Percentiles rank a stretch among this genome's conserved stretches.
phyloP scores from a whole-genome alignment of 345 rosid species.

The Angophora floribunda region DNA sequence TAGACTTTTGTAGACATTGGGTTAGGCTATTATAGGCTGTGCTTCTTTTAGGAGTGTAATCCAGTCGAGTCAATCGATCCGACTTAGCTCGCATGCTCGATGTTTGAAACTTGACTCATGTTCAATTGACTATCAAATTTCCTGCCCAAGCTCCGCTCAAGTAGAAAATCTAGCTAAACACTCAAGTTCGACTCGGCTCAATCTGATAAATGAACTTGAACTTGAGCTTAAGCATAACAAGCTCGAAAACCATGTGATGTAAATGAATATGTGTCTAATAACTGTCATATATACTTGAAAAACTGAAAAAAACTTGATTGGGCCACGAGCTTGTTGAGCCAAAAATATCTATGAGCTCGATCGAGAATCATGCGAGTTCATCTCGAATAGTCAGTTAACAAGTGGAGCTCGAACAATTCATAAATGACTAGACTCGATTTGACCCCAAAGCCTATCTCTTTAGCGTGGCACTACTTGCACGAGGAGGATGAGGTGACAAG shows the following conservation, averaged over 20 bases:
- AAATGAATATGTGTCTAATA: background rate
- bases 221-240: background rate
- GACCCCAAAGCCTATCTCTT: background rate
- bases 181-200: background rate
- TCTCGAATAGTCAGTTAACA: too few species aligned
- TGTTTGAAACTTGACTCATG: background rate
- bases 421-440: background rate
- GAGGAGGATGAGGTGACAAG: background rate
- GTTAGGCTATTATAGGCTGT: background rate
- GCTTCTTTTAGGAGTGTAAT: background rate
- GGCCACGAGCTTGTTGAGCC: accelerated
- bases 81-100: accelerated
- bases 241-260: background rate
- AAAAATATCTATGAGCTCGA: background rate
- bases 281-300: background rate
- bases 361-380: too few species aligned
- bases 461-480: background rate
- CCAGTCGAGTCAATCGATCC: background rate
- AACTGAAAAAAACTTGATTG: background rate
- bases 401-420: background rate
- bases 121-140: background rate
- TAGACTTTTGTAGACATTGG: background rate
- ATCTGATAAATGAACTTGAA: background rate
- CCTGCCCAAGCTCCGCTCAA: background rate
- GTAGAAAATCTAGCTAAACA: background rate